phyloP scores from a whole-genome alignment of 2,329 filamentous ascomycete species.

The Exophiala spinifera region DNA sequence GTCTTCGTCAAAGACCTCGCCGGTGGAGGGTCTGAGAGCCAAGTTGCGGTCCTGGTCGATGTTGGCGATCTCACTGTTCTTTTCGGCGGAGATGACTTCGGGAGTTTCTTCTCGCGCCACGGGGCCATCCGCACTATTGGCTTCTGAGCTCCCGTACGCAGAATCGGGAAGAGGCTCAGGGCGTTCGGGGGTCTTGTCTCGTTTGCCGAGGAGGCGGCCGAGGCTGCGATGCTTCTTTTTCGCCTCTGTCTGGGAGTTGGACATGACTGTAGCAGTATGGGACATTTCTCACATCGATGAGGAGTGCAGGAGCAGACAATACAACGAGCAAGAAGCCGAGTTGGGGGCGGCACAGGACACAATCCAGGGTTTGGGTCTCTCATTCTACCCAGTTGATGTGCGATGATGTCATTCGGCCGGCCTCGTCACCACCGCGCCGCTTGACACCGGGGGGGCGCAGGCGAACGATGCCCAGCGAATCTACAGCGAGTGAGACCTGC shows the following conservation, averaged over 20 bases:
- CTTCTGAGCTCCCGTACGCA: constrained; percentile 26
- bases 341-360: constrained; percentile 3
- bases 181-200: constrained; percentile 16
- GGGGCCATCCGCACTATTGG: constrained; percentile 14
- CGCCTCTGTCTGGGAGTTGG: constrained; percentile 37
- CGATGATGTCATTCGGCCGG: constrained; percentile 18
- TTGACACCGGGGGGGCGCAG: neutral
- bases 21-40: constrained; percentile 25
- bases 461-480: neutral
- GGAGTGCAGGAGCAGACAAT: neutral
- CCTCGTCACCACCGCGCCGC: constrained; percentile 17
- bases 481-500: neutral
- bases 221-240: constrained; percentile 58
- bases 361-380: neutral
- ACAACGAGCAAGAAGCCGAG: neutral
- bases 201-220: constrained; percentile 57
- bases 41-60: constrained; percentile 27
- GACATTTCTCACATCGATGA: constrained; percentile 10
- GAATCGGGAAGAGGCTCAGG: constrained; percentile 21
- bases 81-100: constrained; percentile 28
- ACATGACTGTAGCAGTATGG: constrained; percentile 14
- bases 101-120: constrained; percentile 7
- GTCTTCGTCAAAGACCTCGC: constrained; percentile 29
- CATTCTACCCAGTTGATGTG: constrained; percentile 2
- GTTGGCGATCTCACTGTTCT: constrained; percentile 27